phyloP scores from a whole-genome alignment of 75 land plant genomes.

The Larix kaempferi region DNA sequence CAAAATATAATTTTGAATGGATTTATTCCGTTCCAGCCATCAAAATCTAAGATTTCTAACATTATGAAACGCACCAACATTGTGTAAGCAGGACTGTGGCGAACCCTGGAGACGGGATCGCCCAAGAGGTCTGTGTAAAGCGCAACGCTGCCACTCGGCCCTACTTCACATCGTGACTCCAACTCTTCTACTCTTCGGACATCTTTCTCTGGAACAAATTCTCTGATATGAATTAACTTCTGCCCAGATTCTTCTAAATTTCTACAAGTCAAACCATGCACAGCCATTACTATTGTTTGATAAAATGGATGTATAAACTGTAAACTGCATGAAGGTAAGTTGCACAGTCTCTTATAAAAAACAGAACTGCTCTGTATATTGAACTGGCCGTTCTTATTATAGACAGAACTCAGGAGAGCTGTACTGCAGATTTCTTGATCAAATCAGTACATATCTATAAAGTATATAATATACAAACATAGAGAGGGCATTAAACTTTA shows the following conservation, averaged over 20 bases:
- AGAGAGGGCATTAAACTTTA: background rate
- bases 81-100: conserved; percentile 53
- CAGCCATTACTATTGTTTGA: background rate
- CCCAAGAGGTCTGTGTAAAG: conserved; percentile 65
- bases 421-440: background rate
- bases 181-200: conserved; percentile 33
- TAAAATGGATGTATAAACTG: no score
- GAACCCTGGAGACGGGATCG: conserved; percentile 74
- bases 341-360: background rate
- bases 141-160: conserved; percentile 29
- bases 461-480: background rate
- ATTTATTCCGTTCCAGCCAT: no score
- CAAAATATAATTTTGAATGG: no score
- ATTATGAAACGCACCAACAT: conserved; percentile 76
- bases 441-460: background rate
- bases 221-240: conserved; percentile 11
- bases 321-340: background rate
- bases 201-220: conserved; percentile 32
- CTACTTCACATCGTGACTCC: conserved; percentile 55
- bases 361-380: background rate
- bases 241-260: background rate
- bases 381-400: background rate
- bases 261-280: background rate
- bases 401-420: background rate
- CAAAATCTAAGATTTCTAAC: no score